Base-by-base conservation (phyloP, 495 filamentous ascomycete genomes). In the Sphaerosporella brunnea region DNA sequence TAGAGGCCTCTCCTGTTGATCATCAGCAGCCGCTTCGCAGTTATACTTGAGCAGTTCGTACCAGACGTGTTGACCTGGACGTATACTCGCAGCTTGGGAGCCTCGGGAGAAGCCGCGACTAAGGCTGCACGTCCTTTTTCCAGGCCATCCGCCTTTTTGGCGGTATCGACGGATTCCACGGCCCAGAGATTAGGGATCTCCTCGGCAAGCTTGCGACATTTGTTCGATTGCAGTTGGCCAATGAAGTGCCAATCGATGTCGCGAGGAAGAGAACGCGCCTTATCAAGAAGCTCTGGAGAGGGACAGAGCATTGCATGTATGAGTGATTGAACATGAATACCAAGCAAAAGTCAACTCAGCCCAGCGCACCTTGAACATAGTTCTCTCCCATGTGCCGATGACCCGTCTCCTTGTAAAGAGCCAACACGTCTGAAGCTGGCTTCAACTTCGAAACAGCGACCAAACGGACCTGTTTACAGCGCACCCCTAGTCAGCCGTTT, bases 381-480 rank as follows among this genome's bases (percentile, higher is more conserved):
- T 97, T 97, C 65, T 97, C 90, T 52, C 90, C 90, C 63, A 95
- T 95, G 65, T 96, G 85, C 42, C 68, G 54, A 35, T 93, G 87
- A 0, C 62, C 52, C 16, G 68, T 62, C 23, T 39, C 55, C 49
- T 74, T 66, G 67, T 92, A 79, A 2, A 97, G 71, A 41, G 83
- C 77, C 35, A 93, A 69, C 58, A 95, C 77, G 65, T 96, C 92
- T 45, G 79, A 75, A 44, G 77, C 82, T 9, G 90, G 85, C 63
- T 95, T 93, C 53, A 90, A 70, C 62, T 97, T 97, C 15, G 85
- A 93, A 43, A 97, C 87, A 25, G 86, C 86, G 20, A 97, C 81
- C 20, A 96, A 69, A 16, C 90, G 80, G 46, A 92, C 73, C 80
- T 82, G 44, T 26, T 2, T 1, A 9, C 20, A 18, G 35, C 13